Conservation (phyloP, 768 basidiomycete species). For the Cyclocybe aegerita region DNA sequence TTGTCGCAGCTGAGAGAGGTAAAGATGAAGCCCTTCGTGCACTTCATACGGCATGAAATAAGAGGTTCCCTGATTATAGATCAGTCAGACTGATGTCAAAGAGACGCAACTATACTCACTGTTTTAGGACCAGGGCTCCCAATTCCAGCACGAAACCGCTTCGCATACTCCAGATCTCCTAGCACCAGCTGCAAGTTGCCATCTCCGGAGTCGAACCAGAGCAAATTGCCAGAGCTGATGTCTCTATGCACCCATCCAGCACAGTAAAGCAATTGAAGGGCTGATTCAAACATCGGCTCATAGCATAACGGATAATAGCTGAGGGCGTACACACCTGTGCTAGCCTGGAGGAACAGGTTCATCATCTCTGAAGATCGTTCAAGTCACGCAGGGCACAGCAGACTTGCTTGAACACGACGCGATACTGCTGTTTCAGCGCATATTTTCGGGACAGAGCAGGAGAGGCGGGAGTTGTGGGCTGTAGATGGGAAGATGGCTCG, state of each 20-base stretch:
- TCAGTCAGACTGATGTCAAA: not conserved
- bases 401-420: slow-evolving; percentile 7
- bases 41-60: slow-evolving; percentile 13
- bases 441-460: not conserved
- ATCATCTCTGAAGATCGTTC: slow-evolving; percentile 5
- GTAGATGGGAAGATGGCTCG: too few relatives aligned
- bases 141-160: not conserved
- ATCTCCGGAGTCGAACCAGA: not conserved
- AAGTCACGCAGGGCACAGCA: slow-evolving; percentile 4
- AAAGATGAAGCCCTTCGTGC: not conserved
- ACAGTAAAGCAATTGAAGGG: slow-evolving; percentile 9
- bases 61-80: slow-evolving; percentile 9
- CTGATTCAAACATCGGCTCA: not conserved
- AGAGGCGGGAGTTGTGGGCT: too few relatives aligned
- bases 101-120: not conserved
- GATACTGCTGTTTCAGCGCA: slow-evolving; percentile 5
- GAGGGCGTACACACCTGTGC: slow-evolving; percentile 1
- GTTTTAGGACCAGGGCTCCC: not conserved
- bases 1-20: too few relatives aligned
- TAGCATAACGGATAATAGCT: not conserved
- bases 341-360: not conserved
- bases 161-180: slow-evolving; percentile 8
- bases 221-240: slow-evolving; percentile 12
- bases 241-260: slow-evolving; percentile 13
- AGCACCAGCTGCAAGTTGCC: slow-evolving; percentile 2